Evolutionary conservation across 345 rosid species (phyloP).

Genomic region (Sonneratia caseolaris): DNA sequence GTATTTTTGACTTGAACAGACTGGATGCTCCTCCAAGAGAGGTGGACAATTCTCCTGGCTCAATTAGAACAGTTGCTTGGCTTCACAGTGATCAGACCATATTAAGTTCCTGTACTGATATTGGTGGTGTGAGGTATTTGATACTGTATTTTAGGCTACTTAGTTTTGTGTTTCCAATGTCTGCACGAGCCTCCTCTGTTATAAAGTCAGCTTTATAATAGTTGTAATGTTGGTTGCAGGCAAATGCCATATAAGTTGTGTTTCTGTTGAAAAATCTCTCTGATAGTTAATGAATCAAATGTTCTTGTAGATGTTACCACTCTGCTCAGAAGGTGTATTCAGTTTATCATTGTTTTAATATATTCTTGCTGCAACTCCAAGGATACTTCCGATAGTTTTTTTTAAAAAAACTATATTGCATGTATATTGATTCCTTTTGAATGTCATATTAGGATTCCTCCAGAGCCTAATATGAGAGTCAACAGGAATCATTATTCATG

Average conservation of each 20-base stretch:
- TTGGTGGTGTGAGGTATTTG: conserved; percentile 74
- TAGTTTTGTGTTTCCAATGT: neutral
- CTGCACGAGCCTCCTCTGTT: neutral
- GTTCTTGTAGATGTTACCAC: neutral
- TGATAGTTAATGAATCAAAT: neutral
- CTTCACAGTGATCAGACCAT: conserved; percentile 96
- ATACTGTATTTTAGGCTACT: neutral
- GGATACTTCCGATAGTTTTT: neutral
- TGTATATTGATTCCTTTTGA: neutral
- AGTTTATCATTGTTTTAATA: neutral
- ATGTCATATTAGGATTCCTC: neutral
- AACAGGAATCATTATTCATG: neutral
- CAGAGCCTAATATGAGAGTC: neutral
- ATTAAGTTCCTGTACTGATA: conserved; percentile 79
- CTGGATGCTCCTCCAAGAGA: conserved; percentile 86
- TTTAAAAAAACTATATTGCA: neutral
- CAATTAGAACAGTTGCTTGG: conserved; percentile 85
- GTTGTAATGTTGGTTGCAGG: neutral
- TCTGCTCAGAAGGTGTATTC: neutral
- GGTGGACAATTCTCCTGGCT: conserved; percentile 79
- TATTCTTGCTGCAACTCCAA: neutral
- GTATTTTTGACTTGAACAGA: conserved; percentile 77
- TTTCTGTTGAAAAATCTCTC: neutral
- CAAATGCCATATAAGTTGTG: neutral
- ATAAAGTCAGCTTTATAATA: neutral